Evolutionary conservation across 495 filamentous ascomycete genomes (phyloP).

Genomic region (Paragyromitra xinjiangensis): DNA sequence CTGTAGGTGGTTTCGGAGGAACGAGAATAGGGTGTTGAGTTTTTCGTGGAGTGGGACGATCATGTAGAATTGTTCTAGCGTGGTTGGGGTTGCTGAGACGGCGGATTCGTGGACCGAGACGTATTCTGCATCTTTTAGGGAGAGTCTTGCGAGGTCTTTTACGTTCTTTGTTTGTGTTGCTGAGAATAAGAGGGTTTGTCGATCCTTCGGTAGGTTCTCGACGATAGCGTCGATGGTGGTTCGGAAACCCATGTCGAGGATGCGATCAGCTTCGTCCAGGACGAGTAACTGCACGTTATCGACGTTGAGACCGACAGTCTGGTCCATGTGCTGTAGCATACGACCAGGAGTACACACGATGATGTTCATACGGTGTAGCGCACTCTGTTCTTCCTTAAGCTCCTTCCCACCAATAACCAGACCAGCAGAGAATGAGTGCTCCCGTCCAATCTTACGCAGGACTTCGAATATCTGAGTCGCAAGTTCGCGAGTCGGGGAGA

Average conservation of each 20-base stretch:
- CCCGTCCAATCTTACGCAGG: constrained; percentile 84
- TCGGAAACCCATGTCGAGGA: constrained; percentile 98
- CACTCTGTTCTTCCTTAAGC: constrained; percentile 84
- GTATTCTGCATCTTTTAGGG: constrained; percentile 90
- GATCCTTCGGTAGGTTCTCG: constrained; percentile 83
- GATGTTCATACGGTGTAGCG: constrained; percentile 94
- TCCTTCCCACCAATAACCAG: constrained; percentile 95
- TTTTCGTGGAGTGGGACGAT: constrained; percentile 85
- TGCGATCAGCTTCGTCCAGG: constrained; percentile 94
- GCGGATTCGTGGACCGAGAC: constrained; percentile 90
- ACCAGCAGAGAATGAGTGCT: constrained; percentile 91
- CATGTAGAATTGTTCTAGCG: constrained; percentile 89
- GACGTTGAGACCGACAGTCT: constrained; percentile 89
- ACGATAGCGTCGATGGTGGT: constrained; percentile 89
- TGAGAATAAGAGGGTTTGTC: constrained; percentile 94
- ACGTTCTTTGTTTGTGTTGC: constrained; percentile 96
- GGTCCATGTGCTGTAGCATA: constrained; percentile 94
- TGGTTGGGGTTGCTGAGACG: constrained; percentile 78
- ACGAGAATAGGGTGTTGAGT: constrained; percentile 88
- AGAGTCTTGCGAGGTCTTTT: constrained; percentile 86
- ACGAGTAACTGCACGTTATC: constrained; percentile 92
- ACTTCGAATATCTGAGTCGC: constrained; percentile 98
- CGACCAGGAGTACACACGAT: constrained; percentile 94
- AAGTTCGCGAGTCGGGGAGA: constrained; percentile 93
- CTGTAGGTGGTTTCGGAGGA: constrained; percentile 86